These are phyloP conservation scores for Domatiomyces globalis DNA, from an alignment of 2,329 filamentous ascomycete genomes.

Conservation along the genomic window DNA sequence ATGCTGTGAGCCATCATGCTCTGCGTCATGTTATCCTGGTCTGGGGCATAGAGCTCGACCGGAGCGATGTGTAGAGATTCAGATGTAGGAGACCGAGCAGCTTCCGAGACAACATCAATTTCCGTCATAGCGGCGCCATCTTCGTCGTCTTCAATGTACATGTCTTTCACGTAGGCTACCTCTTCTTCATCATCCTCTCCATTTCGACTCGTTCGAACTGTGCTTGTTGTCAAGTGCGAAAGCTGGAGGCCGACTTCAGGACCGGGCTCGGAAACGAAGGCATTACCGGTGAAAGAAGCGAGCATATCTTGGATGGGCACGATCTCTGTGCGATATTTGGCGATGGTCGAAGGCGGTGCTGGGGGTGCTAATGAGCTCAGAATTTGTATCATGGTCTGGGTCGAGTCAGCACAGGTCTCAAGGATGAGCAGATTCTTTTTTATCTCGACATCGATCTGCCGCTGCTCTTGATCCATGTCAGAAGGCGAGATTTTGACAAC, in stretches of 20 bases:
- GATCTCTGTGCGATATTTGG: slow-evolving; percentile 75
- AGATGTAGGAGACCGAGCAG: slow-evolving; percentile 24
- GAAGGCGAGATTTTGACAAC: slow-evolving; percentile 27
- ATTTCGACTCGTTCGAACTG: slow-evolving; percentile 26
- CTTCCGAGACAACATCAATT: slow-evolving; percentile 23
- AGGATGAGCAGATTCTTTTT: slow-evolving; percentile 76
- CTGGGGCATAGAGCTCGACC: slow-evolving; percentile 42
- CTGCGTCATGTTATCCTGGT: slow-evolving; percentile 19
- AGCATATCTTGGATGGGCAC: slow-evolving; percentile 79
- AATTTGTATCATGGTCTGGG: slow-evolving; percentile 72
- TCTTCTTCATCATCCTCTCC: slow-evolving; percentile 25
- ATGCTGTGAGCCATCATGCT: slow-evolving; percentile 20
- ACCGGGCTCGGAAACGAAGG: slow-evolving; percentile 41
- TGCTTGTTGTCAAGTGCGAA: slow-evolving; percentile 1
- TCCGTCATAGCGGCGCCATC: slow-evolving; percentile 24
- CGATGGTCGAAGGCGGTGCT: slow-evolving; percentile 62
- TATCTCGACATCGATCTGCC: slow-evolving; percentile 62
- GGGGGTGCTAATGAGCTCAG: slow-evolving; percentile 71
- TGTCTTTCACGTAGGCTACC: slow-evolving; percentile 17
- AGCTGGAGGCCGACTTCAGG: slow-evolving; percentile 17
- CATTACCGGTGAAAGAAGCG: slow-evolving; percentile 77
- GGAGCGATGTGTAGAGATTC: slow-evolving; percentile 26
- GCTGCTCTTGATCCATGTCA: slow-evolving; percentile 25
- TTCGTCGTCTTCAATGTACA: slow-evolving; percentile 24
- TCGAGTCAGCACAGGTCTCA: slow-evolving; percentile 94